These are phyloP conservation scores for Panicum virgatum DNA, from an alignment of 202 grass and related monocot species.

Conservation along the genomic window DNA sequence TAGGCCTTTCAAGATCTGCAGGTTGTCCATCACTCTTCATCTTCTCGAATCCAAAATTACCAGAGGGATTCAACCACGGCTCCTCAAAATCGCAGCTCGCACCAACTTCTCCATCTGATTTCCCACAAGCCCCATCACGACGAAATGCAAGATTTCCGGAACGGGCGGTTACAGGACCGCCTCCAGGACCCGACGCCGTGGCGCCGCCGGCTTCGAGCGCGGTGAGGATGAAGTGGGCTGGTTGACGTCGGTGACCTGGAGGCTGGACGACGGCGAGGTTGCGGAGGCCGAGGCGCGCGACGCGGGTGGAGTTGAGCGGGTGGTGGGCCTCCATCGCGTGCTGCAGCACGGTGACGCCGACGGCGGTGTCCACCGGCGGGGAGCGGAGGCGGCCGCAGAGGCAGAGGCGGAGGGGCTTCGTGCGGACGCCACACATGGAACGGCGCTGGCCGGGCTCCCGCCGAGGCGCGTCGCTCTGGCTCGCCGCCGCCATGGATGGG, in stretches of 20 bases:
- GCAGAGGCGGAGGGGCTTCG: slow-evolving; percentile 69
- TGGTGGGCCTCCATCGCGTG: slow-evolving; percentile 74
- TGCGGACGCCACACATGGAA: slow-evolving; percentile 60
- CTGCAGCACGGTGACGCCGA: slow-evolving; percentile 81
- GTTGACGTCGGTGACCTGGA: slow-evolving; percentile 67
- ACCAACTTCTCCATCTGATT: not conserved
- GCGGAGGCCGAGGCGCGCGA: slow-evolving; percentile 74
- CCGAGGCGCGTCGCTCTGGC: not conserved
- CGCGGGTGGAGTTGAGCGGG: slow-evolving; percentile 79
- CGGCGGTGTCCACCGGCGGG: slow-evolving; percentile 61
- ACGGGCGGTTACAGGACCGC: not conserved
- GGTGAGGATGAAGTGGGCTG: slow-evolving; percentile 60
- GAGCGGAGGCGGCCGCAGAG: slow-evolving; percentile 69
- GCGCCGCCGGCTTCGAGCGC: slow-evolving; percentile 23
- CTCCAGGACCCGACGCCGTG: not conserved
- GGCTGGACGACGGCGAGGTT: slow-evolving; percentile 57
- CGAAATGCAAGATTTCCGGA: not conserved
- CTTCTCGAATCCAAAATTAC: not conserved
- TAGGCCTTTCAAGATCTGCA: not conserved
- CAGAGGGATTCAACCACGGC: not conserved
- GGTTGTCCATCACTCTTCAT: not conserved
- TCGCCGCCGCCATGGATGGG: slow-evolving; percentile 40
- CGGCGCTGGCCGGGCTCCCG: slow-evolving; percentile 47
- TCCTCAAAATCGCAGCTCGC: not conserved
- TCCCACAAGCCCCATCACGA: not conserved